Conservation (phyloP, 306 rosid genomes). For the Mimosa pudica region DNA sequence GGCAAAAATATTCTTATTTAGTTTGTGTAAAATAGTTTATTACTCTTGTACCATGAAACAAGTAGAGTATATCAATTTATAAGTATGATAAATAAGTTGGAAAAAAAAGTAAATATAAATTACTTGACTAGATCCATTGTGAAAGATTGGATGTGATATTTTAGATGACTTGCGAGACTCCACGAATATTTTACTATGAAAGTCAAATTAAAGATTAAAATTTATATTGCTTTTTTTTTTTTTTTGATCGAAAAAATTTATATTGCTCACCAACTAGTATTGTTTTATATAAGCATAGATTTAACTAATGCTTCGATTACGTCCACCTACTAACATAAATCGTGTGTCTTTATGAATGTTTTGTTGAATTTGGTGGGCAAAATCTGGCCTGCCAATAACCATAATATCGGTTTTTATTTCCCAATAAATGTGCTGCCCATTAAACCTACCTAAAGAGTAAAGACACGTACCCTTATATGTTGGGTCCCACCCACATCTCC, state of each 20-base stretch:
- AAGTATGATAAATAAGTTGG: too few species aligned
- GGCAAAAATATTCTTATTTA: too few species aligned
- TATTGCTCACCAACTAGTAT: not conserved
- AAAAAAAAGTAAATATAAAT: too few species aligned
- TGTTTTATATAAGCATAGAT: not conserved
- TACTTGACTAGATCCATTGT: too few species aligned
- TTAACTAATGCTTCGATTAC: not conserved
- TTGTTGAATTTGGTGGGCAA: not conserved
- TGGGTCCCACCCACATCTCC: conserved; percentile 23
- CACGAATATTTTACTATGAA: not conserved
- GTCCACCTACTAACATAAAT: not conserved
- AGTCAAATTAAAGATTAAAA: not conserved
- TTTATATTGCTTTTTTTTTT: not conserved
- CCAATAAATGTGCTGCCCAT: conserved; percentile 27
- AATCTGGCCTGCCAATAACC: not conserved
- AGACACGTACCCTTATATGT: not conserved
- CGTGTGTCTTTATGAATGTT: not conserved
- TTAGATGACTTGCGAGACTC: not conserved
- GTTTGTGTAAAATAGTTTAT: too few species aligned
- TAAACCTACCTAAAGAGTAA: not conserved
- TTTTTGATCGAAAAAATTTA: too few species aligned
- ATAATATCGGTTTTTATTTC: conserved; percentile 30
- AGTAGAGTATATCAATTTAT: too few species aligned
- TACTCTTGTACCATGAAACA: too few species aligned
- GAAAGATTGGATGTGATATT: not conserved